Conservation (phyloP, 306 rosid genomes). For the Corylus heterophylla region DNA sequence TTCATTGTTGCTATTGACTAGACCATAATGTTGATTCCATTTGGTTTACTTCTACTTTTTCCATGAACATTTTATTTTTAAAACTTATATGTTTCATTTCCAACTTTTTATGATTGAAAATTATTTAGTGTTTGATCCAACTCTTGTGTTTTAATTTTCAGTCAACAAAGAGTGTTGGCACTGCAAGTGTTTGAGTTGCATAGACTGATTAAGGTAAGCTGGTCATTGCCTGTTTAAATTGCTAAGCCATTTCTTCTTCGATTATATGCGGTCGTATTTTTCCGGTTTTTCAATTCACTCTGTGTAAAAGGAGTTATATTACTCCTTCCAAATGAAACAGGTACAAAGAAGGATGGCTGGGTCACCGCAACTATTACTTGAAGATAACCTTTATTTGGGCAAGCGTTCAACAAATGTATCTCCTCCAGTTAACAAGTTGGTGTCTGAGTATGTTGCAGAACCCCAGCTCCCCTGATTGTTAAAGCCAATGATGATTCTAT, state of each 20-base stretch:
- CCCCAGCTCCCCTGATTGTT: conserved; percentile 15
- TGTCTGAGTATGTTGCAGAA: conserved; percentile 28
- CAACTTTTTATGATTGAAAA: not conserved
- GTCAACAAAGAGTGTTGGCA: conserved; percentile 68
- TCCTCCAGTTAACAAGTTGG: conserved; percentile 30
- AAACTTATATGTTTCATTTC: not conserved
- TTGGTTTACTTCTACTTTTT: not conserved
- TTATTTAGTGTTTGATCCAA: conserved; percentile 9
- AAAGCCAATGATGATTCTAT: conserved; percentile 31
- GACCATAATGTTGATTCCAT: not conserved
- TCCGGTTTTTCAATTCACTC: not conserved
- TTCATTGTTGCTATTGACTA: not conserved
- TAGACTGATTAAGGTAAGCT: conserved; percentile 67
- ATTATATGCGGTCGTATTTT: not conserved
- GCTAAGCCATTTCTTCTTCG: not conserved
- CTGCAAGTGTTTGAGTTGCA: conserved; percentile 84
- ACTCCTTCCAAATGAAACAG: conserved; percentile 43
- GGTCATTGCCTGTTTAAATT: conserved; percentile 3
- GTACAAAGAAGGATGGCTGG: conserved; percentile 68
- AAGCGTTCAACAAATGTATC: conserved; percentile 35
- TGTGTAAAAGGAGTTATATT: conserved; percentile 9
- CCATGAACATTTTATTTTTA: no score
- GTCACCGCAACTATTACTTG: conserved; percentile 52
- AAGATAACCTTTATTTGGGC: conserved; percentile 27
- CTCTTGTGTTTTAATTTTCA: conserved; percentile 39